These are phyloP conservation scores for Cantharellus cinnabarinus DNA, from an alignment of 768 basidiomycete species.

Conservation along the genomic window DNA sequence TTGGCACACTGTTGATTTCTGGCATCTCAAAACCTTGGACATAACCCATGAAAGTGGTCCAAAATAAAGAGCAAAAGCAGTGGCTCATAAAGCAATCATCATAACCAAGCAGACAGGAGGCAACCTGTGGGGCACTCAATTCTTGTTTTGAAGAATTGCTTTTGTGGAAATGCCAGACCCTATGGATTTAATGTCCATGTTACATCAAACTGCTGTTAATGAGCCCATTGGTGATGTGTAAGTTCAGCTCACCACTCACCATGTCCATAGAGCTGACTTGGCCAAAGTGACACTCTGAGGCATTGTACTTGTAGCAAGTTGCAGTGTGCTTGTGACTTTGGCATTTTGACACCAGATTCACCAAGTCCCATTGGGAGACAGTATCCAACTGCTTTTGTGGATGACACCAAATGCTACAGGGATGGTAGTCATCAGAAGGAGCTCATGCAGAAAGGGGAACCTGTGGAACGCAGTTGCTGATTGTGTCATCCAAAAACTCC, in stretches of 20 bases:
- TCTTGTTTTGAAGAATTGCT: conserved; percentile 22
- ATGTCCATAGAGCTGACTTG: conserved; percentile 13
- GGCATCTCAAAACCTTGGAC: conserved; percentile 10
- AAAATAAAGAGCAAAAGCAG: conserved; percentile 17
- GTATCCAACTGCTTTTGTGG: neutral
- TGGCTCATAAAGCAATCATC: conserved; percentile 23
- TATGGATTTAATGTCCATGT: conserved; percentile 31
- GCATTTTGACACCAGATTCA: neutral
- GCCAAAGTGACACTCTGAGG: conserved; percentile 16
- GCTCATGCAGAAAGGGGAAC: neutral
- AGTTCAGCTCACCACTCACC: conserved; percentile 7
- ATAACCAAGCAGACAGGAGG: conserved; percentile 17
- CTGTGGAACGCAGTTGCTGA: neutral
- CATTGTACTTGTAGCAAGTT: conserved; percentile 23
- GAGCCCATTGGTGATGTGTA: conserved; percentile 20
- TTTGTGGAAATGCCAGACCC: conserved; percentile 25
- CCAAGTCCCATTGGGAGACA: neutral
- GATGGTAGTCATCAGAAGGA: neutral
- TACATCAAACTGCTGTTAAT: conserved; percentile 24
- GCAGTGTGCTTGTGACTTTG: conserved; percentile 11
- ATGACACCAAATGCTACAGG: neutral
- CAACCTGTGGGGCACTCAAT: conserved; percentile 21
- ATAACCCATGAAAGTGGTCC: conserved; percentile 17
- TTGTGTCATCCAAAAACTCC: neutral
- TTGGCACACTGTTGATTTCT: conserved; percentile 7